Evolutionary conservation across 495 filamentous ascomycete genomes (phyloP).

Genomic region (Tuber brumale): DNA sequence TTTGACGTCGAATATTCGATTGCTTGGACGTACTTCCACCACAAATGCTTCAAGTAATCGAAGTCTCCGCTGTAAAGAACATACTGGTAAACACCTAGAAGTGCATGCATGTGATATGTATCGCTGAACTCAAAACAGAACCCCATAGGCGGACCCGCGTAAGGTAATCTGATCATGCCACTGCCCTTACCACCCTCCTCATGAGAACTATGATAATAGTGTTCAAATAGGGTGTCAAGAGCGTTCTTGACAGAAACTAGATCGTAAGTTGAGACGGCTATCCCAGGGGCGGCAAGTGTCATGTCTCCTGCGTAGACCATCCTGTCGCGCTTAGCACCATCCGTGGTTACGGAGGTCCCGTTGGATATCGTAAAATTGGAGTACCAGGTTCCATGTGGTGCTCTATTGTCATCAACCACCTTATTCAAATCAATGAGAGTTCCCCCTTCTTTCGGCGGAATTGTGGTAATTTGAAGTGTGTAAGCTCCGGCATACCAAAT

Average conservation of each 20-base stretch:
- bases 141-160: slow-evolving; percentile 56
- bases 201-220: slow-evolving; percentile 42
- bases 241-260: slow-evolving; percentile 47
- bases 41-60: slow-evolving; percentile 48
- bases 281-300: slow-evolving; percentile 47
- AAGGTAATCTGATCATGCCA: slow-evolving; percentile 44
- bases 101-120: slow-evolving; percentile 58
- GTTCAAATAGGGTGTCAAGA: slow-evolving; percentile 46
- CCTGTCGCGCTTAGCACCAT: slow-evolving; percentile 56
- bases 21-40: slow-evolving; percentile 49
- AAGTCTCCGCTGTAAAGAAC: slow-evolving; percentile 54
- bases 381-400: slow-evolving; percentile 45
- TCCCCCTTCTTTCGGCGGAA: slow-evolving; percentile 49
- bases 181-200: slow-evolving; percentile 42
- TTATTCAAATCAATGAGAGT: slow-evolving; percentile 47
- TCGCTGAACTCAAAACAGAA: slow-evolving; percentile 51
- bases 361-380: slow-evolving; percentile 50
- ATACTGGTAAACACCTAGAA: slow-evolving; percentile 58
- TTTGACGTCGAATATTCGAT: slow-evolving; percentile 52
- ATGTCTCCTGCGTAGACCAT: slow-evolving; percentile 53
- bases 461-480: slow-evolving; percentile 54
- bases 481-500: slow-evolving; percentile 63
- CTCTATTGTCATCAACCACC: slow-evolving; percentile 41
- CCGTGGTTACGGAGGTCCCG: slow-evolving; percentile 49
- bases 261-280: slow-evolving; percentile 48